Conservation (phyloP, 73 alveolate species). For the Tetrahymena elliotti region DNA sequence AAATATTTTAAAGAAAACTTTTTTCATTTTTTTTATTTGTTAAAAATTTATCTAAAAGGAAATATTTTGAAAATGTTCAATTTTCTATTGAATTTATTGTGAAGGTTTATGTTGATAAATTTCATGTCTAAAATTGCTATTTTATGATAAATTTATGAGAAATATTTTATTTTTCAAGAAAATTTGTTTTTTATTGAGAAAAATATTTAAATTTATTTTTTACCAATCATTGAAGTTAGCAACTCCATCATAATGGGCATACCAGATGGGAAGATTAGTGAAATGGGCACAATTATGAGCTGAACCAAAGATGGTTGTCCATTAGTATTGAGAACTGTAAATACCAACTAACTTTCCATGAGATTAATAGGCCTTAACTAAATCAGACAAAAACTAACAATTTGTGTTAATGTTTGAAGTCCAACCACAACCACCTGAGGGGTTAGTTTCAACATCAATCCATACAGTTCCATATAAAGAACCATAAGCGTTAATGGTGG, state of each 20-base stretch:
- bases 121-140: too few species aligned
- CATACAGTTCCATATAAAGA: conserved; percentile 58
- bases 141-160: neutral
- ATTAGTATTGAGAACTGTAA: conserved; percentile 49
- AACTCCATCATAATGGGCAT: conserved; percentile 74
- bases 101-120: neutral
- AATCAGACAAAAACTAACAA: conserved; percentile 38
- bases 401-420: conserved; percentile 41
- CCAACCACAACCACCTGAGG: conserved; percentile 64
- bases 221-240: conserved; percentile 58
- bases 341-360: conserved; percentile 58
- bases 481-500: conserved; percentile 27
- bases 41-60: too few species aligned
- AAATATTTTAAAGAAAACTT: too few species aligned
- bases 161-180: neutral
- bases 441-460: conserved; percentile 68
- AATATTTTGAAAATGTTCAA: too few species aligned
- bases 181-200: neutral
- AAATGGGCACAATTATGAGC: conserved; percentile 43
- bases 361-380: conserved; percentile 39
- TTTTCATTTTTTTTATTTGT: too few species aligned
- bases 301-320: conserved; percentile 65
- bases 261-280: conserved; percentile 61
- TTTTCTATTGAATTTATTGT: too few species aligned
- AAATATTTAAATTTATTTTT: neutral